Percentiles rank a stretch among this genome's conserved stretches.
These are phyloP conservation scores for Sesbania bispinosa DNA, from an alignment of 306 rosid genomes.

Conservation along the genomic window DNA sequence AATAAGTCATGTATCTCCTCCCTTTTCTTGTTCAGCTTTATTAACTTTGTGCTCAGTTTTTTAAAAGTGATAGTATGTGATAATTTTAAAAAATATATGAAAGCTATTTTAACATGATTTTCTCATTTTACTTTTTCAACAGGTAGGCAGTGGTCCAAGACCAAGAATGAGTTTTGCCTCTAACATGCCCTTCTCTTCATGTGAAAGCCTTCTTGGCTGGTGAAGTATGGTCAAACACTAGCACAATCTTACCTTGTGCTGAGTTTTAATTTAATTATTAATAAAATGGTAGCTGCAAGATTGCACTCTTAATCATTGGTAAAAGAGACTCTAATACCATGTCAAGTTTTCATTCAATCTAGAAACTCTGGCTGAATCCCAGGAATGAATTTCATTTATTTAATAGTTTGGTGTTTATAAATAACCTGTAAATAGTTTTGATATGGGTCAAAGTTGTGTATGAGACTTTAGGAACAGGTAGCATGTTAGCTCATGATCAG, in stretches of 20 bases:
- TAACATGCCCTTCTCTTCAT: neutral
- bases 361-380: neutral
- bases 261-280: neutral
- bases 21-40: neutral
- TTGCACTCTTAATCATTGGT: neutral
- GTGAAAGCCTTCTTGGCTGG: neutral
- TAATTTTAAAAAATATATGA: neutral
- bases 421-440: neutral
- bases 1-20: neutral
- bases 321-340: neutral
- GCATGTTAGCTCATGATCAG: conserved; percentile 86
- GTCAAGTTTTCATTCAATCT: neutral
- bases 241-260: neutral
- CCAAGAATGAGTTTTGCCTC: neutral
- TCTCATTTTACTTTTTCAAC: neutral
- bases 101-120: neutral
- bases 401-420: neutral
- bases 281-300: neutral
- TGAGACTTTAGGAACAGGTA: conserved; percentile 66
- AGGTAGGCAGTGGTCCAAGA: neutral
- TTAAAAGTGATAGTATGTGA: neutral
- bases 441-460: conserved; percentile 48
- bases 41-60: neutral
- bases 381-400: neutral
- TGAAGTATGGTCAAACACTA: neutral